Conservation (phyloP, 495 filamentous ascomycete genomes). For the Penicillium cinerascens region DNA sequence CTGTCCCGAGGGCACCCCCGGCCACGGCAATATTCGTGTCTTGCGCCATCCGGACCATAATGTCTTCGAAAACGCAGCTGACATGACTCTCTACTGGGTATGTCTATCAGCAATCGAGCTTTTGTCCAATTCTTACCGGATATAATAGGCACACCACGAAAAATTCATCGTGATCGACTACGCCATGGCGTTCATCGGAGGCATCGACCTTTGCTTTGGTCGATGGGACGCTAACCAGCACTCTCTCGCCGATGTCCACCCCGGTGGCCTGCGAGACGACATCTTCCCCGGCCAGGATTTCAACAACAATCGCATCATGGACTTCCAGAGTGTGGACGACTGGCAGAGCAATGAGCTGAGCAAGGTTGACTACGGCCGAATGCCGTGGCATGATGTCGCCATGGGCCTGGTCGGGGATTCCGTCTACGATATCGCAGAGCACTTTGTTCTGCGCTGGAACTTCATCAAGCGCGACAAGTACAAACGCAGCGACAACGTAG, state of each 20-base stretch:
- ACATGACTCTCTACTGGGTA: slow-evolving; percentile 97
- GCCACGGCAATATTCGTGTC: slow-evolving; percentile 80
- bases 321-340: slow-evolving; percentile 84
- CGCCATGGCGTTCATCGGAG: slow-evolving; percentile 83
- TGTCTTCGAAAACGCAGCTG: slow-evolving; percentile 85
- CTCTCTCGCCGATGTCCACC: slow-evolving; percentile 81
- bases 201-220: slow-evolving; percentile 93
- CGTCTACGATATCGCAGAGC: slow-evolving; percentile 92
- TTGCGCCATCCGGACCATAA: slow-evolving; percentile 97
- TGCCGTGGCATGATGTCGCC: slow-evolving; percentile 97
- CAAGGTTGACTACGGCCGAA: slow-evolving; percentile 87
- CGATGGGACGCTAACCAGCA: slow-evolving; percentile 89
- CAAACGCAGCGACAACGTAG: slow-evolving; percentile 74
- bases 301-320: slow-evolving; percentile 93
- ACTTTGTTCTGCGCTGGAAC: slow-evolving; percentile 95
- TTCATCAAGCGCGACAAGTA: slow-evolving; percentile 97
- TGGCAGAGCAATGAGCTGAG: slow-evolving; percentile 93
- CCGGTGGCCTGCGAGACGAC: slow-evolving; percentile 74
- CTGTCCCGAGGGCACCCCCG: slow-evolving; percentile 74
- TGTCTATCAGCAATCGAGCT: background rate
- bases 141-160: slow-evolving; percentile 77
- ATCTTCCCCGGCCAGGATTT: slow-evolving; percentile 96
- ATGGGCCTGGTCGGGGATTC: slow-evolving; percentile 87
- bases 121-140: background rate
- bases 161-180: slow-evolving; percentile 96